Evolutionary conservation across 1,284 basidiomycete genomes (phyloP).

Genomic region (Apiotrichum mycotoxinovorans): DNA sequence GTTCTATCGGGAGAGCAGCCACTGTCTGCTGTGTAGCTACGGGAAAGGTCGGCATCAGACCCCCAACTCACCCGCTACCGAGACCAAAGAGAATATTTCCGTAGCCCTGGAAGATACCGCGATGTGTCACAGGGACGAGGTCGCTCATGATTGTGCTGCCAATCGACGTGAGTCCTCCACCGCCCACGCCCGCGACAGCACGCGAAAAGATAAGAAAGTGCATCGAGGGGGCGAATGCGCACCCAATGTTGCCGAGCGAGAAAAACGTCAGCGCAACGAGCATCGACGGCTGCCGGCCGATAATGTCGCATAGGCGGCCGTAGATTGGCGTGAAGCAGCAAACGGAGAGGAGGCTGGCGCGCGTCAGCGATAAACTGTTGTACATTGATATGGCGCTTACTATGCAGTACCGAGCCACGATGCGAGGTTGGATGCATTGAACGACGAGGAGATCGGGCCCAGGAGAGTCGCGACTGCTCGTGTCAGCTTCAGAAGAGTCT

Average conservation of each 20-base stretch:
- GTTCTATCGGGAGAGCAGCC: conserved; percentile 14
- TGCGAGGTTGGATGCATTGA: conserved; percentile 56
- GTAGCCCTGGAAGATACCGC: conserved; percentile 84
- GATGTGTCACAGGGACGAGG: conserved; percentile 64
- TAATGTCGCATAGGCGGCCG: conserved; percentile 79
- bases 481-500: neutral
- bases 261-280: conserved; percentile 74
- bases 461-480: conserved; percentile 58
- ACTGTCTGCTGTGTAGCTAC: too few species aligned
- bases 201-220: conserved; percentile 72
- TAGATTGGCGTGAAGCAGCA: conserved; percentile 86
- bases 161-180: conserved; percentile 61
- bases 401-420: conserved; percentile 79
- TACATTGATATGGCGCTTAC: conserved; percentile 14
- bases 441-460: conserved; percentile 45
- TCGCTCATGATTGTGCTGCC: conserved; percentile 45
- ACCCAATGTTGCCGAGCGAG: conserved; percentile 74
- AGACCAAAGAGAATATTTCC: conserved; percentile 64
- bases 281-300: conserved; percentile 71
- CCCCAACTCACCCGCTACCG: conserved; percentile 56
- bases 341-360: conserved; percentile 69
- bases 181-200: conserved; percentile 82
- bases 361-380: neutral
- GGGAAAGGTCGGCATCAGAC: too few species aligned
- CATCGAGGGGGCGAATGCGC: conserved; percentile 80